Conservation (phyloP, 495 filamentous ascomycete species). For the Bombardia bombarda region DNA sequence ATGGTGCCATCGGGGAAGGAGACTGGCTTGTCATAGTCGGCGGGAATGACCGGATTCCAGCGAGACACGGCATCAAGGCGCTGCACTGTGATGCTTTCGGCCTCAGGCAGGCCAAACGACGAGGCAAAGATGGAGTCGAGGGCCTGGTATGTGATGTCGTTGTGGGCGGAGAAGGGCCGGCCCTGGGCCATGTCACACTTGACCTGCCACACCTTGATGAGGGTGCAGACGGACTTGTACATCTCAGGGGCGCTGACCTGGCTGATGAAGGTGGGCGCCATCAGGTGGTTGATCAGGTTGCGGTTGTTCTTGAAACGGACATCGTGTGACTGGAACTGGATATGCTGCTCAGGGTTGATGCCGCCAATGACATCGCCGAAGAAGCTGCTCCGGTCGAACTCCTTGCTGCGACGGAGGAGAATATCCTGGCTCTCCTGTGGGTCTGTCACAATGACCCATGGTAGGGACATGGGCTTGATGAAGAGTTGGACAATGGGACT, state of each 20-base stretch:
- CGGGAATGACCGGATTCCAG: neutral
- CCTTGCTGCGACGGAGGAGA: slow-evolving; percentile 27
- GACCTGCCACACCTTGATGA: slow-evolving; percentile 29
- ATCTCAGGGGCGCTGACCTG: slow-evolving; percentile 25
- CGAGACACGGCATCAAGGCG: slow-evolving; percentile 7
- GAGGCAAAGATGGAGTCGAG: slow-evolving; percentile 30
- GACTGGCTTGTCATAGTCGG: slow-evolving; percentile 3
- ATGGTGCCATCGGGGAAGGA: slow-evolving; percentile 11
- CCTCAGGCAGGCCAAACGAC: slow-evolving; percentile 20
- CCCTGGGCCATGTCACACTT: slow-evolving; percentile 25
- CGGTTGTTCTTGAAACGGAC: slow-evolving; percentile 25
- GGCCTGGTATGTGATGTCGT: slow-evolving; percentile 26
- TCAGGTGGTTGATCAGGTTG: slow-evolving; percentile 28
- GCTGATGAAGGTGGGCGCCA: slow-evolving; percentile 30
- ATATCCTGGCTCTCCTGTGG: slow-evolving; percentile 33
- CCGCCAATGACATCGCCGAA: slow-evolving; percentile 17
- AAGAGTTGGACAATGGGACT: slow-evolving; percentile 34
- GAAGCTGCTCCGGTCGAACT: slow-evolving; percentile 29
- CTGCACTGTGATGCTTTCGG: slow-evolving; percentile 9
- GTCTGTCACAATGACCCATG: slow-evolving; percentile 33
- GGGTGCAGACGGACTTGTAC: slow-evolving; percentile 14
- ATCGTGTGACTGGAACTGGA: slow-evolving; percentile 16
- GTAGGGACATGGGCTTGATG: slow-evolving; percentile 24
- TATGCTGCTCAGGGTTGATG: slow-evolving; percentile 25
- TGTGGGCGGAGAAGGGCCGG: slow-evolving; percentile 22